These are phyloP conservation scores for Ceratobasidium sp. DNA, from an alignment of 1,284 basidiomycete genomes.

Conservation along the genomic window DNA sequence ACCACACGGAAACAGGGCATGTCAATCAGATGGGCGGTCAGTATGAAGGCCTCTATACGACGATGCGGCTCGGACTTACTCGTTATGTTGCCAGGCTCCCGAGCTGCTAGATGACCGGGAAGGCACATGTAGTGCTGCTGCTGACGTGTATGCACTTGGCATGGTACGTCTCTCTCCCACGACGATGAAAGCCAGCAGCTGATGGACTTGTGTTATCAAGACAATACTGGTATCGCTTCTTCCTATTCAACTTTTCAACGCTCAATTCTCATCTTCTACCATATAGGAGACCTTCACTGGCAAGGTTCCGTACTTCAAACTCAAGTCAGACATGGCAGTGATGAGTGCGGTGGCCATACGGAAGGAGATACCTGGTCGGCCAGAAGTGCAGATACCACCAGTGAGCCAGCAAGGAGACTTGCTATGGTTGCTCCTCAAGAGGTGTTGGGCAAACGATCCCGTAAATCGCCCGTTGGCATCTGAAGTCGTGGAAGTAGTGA, in stretches of 20 bases:
- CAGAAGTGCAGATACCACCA: neutral
- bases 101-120: neutral
- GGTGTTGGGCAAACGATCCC: conserved; percentile 1
- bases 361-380: neutral
- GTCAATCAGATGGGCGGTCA: neutral
- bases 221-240: neutral
- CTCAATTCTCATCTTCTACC: neutral
- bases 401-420: neutral
- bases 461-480: neutral
- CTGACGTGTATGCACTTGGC: conserved; percentile 6
- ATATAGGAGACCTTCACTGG: neutral
- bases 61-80: too few species aligned
- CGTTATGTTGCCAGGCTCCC: neutral
- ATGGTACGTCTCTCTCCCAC: neutral
- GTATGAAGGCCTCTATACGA: neutral
- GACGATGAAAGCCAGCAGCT: neutral
- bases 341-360: neutral
- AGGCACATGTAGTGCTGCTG: neutral
- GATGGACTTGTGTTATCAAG: neutral
- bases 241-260: too few species aligned
- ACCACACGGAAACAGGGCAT: neutral
- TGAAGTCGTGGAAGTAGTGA: neutral
- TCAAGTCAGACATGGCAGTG: neutral
- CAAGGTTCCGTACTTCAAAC: neutral
- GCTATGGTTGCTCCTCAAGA: neutral